These are phyloP conservation scores for Lactarius akahatsu DNA, from an alignment of 768 basidiomycete species.

Conservation along the genomic window DNA sequence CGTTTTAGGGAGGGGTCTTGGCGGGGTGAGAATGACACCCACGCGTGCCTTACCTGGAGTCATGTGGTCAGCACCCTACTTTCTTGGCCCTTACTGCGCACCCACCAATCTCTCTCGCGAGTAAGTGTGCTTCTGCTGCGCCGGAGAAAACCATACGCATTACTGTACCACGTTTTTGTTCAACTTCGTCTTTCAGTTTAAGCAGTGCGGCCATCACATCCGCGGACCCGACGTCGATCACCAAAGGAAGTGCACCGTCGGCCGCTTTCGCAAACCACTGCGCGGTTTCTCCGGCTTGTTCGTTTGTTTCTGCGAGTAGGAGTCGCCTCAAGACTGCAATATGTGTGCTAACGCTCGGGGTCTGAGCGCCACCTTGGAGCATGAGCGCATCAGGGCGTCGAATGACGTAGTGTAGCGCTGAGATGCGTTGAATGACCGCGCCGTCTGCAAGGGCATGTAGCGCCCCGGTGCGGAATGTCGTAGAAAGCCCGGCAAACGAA, in stretches of 20 bases:
- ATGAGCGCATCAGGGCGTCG: constrained; percentile 44
- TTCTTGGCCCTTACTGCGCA: not conserved
- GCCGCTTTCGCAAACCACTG: constrained; percentile 37
- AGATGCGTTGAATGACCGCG: constrained; percentile 45
- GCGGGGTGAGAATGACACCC: constrained; percentile 66
- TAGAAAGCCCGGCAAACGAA: constrained; percentile 25
- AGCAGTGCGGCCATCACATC: constrained; percentile 76
- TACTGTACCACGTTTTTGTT: constrained; percentile 37
- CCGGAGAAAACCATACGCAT: constrained; percentile 51
- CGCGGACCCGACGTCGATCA: constrained; percentile 65
- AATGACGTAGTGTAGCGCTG: constrained; percentile 48
- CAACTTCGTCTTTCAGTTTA: constrained; percentile 54
- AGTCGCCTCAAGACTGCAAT: constrained; percentile 70
- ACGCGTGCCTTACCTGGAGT: constrained; percentile 57
- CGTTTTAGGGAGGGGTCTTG: constrained; percentile 57
- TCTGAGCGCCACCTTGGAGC: constrained; percentile 22
- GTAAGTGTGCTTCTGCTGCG: constrained; percentile 58
- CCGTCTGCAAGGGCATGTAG: constrained; percentile 41
- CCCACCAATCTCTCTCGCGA: constrained; percentile 59
- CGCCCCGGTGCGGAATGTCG: constrained; percentile 40
- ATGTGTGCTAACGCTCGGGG: constrained; percentile 71
- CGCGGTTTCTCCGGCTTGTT: constrained; percentile 34
- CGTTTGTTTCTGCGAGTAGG: constrained; percentile 45
- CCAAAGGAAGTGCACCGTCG: constrained; percentile 61
- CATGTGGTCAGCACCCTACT: not conserved